phyloP scores from a whole-genome alignment of 805 yeast genomes.

The Isabelozyma pseudorhagii region DNA sequence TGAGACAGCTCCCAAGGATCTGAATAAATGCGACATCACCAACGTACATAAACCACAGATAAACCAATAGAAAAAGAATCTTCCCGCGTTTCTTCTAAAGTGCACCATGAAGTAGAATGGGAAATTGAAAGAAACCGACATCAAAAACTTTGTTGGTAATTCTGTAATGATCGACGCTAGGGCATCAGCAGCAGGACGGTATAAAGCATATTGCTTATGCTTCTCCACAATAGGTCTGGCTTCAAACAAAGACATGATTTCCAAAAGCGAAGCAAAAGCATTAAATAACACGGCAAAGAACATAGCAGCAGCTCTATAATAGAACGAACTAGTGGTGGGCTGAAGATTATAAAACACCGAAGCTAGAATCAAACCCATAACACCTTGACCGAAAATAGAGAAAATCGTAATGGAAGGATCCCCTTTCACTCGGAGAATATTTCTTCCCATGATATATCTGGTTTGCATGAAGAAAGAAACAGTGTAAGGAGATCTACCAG shows the following conservation, averaged over 20 bases:
- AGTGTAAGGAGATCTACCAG: conserved; percentile 33
- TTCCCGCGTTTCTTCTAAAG: conserved; percentile 33
- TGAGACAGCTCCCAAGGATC: conserved; percentile 42
- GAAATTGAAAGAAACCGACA: conserved; percentile 28
- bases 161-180: conserved; percentile 58
- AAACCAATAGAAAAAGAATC: conserved; percentile 38
- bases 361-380: conserved; percentile 59
- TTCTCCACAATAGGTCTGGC: conserved; percentile 65
- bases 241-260: conserved; percentile 55
- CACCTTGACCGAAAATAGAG: conserved; percentile 48
- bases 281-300: conserved; percentile 61
- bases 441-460: conserved; percentile 50
- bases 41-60: conserved; percentile 28
- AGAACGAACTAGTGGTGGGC: conserved; percentile 51
- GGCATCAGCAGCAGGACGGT: conserved; percentile 73
- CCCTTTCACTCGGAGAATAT: conserved; percentile 51
- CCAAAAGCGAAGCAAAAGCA: conserved; percentile 59
- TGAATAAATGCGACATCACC: conserved; percentile 40
- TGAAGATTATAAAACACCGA: conserved; percentile 55
- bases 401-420: conserved; percentile 54
- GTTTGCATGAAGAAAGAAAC: conserved; percentile 49
- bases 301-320: conserved; percentile 61
- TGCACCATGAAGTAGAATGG: conserved; percentile 49
- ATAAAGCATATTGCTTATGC: conserved; percentile 69
- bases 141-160: conserved; percentile 53